These are phyloP conservation scores for Pilaira anomala DNA, from an alignment of 192 early-diverging fungal genomes.

Conservation along the genomic window DNA sequence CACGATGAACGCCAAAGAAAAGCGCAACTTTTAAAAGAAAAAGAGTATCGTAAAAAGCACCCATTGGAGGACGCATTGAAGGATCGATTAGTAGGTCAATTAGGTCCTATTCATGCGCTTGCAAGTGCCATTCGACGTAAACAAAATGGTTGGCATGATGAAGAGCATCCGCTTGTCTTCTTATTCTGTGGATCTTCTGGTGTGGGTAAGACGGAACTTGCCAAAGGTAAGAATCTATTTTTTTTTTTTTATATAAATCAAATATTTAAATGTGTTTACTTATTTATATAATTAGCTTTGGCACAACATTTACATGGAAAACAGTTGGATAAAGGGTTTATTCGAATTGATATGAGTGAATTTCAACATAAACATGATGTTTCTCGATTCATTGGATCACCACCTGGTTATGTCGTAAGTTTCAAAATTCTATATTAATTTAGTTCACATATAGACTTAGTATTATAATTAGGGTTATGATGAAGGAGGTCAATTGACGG, in stretches of 20 bases:
- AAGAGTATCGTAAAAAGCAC: constrained; percentile 37
- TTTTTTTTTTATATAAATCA: neutral
- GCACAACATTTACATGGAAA: constrained; percentile 39
- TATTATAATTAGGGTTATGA: constrained; percentile 33
- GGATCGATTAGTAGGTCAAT: constrained; percentile 39
- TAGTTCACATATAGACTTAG: neutral
- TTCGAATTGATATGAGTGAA: constrained; percentile 47
- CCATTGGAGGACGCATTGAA: constrained; percentile 41
- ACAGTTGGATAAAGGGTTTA: constrained; percentile 37
- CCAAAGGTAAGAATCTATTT: constrained; percentile 26
- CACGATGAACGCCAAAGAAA: constrained; percentile 23
- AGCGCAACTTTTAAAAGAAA: constrained; percentile 23
- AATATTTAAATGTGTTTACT: neutral
- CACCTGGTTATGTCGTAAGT: constrained; percentile 44
- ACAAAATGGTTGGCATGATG: constrained; percentile 51
- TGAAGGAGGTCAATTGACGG: constrained; percentile 46
- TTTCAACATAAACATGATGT: constrained; percentile 47
- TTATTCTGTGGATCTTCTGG: constrained; percentile 45
- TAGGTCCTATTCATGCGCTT: constrained; percentile 42
- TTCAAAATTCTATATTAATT: neutral
- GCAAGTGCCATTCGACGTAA: constrained; percentile 45
- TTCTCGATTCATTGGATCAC: constrained; percentile 42
- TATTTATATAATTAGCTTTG: constrained; percentile 21
- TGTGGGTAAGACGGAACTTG: constrained; percentile 45
- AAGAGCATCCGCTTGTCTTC: constrained; percentile 45